A percentile compares a stretch with the other conserved stretches of the same genome.
These are phyloP conservation scores for Yarrowia sp. DNA, from an alignment of 805 yeast species.

Conservation along the genomic window DNA sequence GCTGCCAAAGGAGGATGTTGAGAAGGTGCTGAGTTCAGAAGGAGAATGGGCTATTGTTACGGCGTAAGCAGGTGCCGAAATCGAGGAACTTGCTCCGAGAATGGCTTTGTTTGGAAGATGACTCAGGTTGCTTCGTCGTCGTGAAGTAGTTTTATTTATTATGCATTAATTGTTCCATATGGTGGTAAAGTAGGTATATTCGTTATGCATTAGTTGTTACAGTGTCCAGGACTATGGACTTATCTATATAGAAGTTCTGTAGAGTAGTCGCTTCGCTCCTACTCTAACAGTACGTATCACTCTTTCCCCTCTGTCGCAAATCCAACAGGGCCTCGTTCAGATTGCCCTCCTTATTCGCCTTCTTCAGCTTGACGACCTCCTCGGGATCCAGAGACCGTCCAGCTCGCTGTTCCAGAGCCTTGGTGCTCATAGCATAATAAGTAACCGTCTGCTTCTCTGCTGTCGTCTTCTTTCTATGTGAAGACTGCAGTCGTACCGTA, in stretches of 20 bases:
- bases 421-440: slow-evolving; percentile 20
- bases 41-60: slow-evolving; percentile 52
- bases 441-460: slow-evolving; percentile 17
- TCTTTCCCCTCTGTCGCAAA: slow-evolving; percentile 35
- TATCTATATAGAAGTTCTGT: too few relatives aligned
- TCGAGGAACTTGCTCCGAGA: too few relatives aligned
- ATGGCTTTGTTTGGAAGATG: too few relatives aligned
- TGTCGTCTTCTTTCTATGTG: slow-evolving; percentile 27
- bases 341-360: slow-evolving; percentile 38
- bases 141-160: too few relatives aligned
- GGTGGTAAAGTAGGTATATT: too few relatives aligned
- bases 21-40: slow-evolving; percentile 46
- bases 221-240: too few relatives aligned
- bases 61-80: too few relatives aligned
- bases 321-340: slow-evolving; percentile 43
- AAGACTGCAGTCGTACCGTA: slow-evolving; percentile 36
- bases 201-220: neutral
- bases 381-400: slow-evolving; percentile 34
- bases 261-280: neutral
- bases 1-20: slow-evolving; percentile 55
- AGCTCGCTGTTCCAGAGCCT: slow-evolving; percentile 34
- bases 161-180: too few relatives aligned
- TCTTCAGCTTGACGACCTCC: slow-evolving; percentile 31
- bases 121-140: too few relatives aligned
- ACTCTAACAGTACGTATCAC: slow-evolving; percentile 36